phyloP scores from a whole-genome alignment of 208 protist genomes.

The Leishmania lainsoni region DNA sequence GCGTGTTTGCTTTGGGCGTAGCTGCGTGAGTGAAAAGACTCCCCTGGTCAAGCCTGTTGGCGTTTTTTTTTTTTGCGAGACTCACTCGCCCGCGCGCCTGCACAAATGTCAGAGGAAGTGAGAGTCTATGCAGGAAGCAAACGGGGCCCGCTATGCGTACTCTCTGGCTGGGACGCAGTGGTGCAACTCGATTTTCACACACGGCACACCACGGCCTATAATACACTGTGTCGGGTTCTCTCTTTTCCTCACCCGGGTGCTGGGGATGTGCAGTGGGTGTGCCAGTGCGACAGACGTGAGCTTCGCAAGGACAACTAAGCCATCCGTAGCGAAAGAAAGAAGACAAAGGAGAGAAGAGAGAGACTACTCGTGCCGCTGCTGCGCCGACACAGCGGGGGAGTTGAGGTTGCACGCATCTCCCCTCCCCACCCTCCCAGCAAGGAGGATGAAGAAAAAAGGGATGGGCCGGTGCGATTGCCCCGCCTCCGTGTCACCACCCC shows the following conservation, averaged over 20 bases:
- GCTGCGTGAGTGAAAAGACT: not conserved
- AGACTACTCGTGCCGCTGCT: not conserved
- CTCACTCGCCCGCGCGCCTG: not conserved
- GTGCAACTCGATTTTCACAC: not conserved
- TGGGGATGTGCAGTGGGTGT: not conserved
- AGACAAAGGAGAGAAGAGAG: not conserved
- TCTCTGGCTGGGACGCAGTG: not conserved
- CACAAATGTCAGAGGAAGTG: constrained; percentile 2
- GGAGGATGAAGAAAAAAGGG: not conserved
- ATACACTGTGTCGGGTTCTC: too few relatives aligned
- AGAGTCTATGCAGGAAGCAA: not conserved
- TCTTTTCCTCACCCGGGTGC: too few relatives aligned
- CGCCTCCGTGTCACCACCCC: not conserved
- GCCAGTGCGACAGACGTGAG: not conserved
- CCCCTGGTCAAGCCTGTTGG: not conserved
- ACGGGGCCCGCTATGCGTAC: not conserved
- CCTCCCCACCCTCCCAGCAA: not conserved
- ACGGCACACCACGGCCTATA: not conserved
- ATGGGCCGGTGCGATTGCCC: not conserved
- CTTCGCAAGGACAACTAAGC: not conserved
- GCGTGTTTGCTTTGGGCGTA: not conserved
- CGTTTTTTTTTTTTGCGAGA: not conserved
- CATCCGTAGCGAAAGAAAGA: not conserved
- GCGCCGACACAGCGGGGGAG: not conserved
- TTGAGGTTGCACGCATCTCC: not conserved